These are phyloP conservation scores for Geotrichum candidum DNA, from an alignment of 1,139 yeast genomes.

Conservation along the genomic window DNA sequence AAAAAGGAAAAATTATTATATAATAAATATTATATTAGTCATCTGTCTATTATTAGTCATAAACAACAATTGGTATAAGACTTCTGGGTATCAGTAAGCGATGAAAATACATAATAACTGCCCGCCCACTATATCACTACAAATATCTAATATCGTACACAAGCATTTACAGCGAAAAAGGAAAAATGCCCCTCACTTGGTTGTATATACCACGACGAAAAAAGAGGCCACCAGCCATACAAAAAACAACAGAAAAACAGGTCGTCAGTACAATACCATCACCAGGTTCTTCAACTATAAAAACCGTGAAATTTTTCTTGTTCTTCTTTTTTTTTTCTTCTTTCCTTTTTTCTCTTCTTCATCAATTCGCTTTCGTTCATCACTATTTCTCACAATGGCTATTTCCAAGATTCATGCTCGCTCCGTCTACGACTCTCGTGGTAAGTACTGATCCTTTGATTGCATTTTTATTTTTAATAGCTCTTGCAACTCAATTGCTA, in stretches of 20 bases:
- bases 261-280: neutral
- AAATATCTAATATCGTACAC: neutral
- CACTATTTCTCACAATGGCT: slow-evolving; percentile 36
- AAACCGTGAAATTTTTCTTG: neutral
- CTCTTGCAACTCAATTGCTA: neutral
- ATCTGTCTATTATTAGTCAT: neutral
- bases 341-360: neutral
- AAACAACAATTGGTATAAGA: slow-evolving; percentile 1
- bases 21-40: neutral
- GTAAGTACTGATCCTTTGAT: slow-evolving; percentile 18
- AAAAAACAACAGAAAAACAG: neutral
- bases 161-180: neutral
- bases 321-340: neutral
- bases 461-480: too few relatives aligned
- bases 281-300: neutral
- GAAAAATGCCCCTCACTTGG: slow-evolving; percentile 4
- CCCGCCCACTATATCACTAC: slow-evolving; percentile 10
- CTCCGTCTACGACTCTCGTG: slow-evolving; percentile 92
- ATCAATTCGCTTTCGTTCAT: neutral
- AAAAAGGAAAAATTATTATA: neutral
- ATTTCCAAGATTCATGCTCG: slow-evolving; percentile 73
- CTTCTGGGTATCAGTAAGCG: neutral
- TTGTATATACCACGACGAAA: neutral
- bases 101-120: too few relatives aligned
- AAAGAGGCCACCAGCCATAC: slow-evolving; percentile 1